Percentiles rank a stretch among this genome's conserved stretches.
These are phyloP conservation scores for Gaillardinia entomophila DNA, from an alignment of 805 yeast species.

Conservation along the genomic window DNA sequence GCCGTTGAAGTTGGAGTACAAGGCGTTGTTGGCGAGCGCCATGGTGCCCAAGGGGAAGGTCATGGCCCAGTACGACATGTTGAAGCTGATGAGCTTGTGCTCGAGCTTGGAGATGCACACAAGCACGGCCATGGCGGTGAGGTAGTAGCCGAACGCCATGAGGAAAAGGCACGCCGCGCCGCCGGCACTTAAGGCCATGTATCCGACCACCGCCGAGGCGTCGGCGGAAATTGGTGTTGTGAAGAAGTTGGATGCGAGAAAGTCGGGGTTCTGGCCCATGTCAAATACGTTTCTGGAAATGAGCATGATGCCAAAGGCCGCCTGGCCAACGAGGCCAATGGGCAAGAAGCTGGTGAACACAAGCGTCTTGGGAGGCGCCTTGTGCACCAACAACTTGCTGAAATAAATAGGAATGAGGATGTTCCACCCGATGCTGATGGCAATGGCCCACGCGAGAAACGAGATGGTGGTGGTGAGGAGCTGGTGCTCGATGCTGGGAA, in stretches of 20 bases:
- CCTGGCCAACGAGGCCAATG: slow-evolving; percentile 84
- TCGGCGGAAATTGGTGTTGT: slow-evolving; percentile 9
- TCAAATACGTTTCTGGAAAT: slow-evolving; percentile 41
- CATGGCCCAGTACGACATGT: slow-evolving; percentile 59
- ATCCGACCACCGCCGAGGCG: slow-evolving; percentile 7
- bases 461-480: slow-evolving; percentile 49
- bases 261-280: slow-evolving; percentile 10
- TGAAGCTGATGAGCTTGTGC: slow-evolving; percentile 15
- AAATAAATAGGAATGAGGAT: slow-evolving; percentile 48
- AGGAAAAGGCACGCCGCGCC: slow-evolving; percentile 34
- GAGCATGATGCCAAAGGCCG: slow-evolving; percentile 59
- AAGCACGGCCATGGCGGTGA: slow-evolving; percentile 30
- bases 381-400: slow-evolving; percentile 52
- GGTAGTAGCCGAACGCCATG: slow-evolving; percentile 54
- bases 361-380: slow-evolving; percentile 49
- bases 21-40: slow-evolving; percentile 52
- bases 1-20: slow-evolving; percentile 30
- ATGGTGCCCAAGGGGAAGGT: slow-evolving; percentile 84
- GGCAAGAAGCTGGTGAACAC: slow-evolving; percentile 73
- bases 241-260: slow-evolving; percentile 14
- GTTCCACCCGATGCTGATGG: slow-evolving; percentile 54
- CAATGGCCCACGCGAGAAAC: slow-evolving; percentile 63
- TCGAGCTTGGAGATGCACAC: slow-evolving; percentile 37
- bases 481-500: slow-evolving; percentile 40
- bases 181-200: slow-evolving; percentile 7